These are phyloP conservation scores for Penicillium cinerascens DNA, from an alignment of 495 filamentous ascomycete species.

Conservation along the genomic window DNA sequence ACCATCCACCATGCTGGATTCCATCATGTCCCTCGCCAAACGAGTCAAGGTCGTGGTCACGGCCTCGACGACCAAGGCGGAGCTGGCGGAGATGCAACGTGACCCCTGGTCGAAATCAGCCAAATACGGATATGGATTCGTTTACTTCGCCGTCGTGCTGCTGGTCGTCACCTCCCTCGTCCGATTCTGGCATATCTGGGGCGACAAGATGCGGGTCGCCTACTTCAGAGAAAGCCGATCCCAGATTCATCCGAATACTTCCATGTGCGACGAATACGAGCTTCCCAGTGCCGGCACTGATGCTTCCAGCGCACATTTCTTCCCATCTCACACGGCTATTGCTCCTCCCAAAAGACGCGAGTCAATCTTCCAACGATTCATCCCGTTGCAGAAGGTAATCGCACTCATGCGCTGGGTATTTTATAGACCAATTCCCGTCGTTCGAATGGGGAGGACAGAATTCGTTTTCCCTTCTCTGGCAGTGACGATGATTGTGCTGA, in stretches of 20 bases:
- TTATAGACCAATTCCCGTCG: slow-evolving; percentile 75
- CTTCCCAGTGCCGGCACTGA: slow-evolving; percentile 66
- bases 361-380: slow-evolving; percentile 64
- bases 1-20: slow-evolving; percentile 12
- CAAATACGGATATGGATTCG: slow-evolving; percentile 85
- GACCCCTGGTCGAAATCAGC: slow-evolving; percentile 79
- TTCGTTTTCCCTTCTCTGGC: slow-evolving; percentile 74
- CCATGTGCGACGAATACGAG: slow-evolving; percentile 63
- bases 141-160: slow-evolving; percentile 76
- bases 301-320: slow-evolving; percentile 65
- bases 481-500: slow-evolving; percentile 59
- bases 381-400: slow-evolving; percentile 68
- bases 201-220: slow-evolving; percentile 81
- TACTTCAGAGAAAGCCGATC: slow-evolving; percentile 70
- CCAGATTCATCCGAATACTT: slow-evolving; percentile 49
- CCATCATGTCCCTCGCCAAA: slow-evolving; percentile 53
- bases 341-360: slow-evolving; percentile 53
- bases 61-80: slow-evolving; percentile 62
- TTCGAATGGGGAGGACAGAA: slow-evolving; percentile 56
- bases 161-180: slow-evolving; percentile 59
- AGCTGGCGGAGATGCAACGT: slow-evolving; percentile 68
- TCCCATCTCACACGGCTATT: slow-evolving; percentile 54
- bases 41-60: slow-evolving; percentile 71
- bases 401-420: slow-evolving; percentile 80
- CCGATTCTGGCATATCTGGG: slow-evolving; percentile 78